phyloP scores from a whole-genome alignment of 139 green algal species.

The Tetradesmus lagerheimii region DNA sequence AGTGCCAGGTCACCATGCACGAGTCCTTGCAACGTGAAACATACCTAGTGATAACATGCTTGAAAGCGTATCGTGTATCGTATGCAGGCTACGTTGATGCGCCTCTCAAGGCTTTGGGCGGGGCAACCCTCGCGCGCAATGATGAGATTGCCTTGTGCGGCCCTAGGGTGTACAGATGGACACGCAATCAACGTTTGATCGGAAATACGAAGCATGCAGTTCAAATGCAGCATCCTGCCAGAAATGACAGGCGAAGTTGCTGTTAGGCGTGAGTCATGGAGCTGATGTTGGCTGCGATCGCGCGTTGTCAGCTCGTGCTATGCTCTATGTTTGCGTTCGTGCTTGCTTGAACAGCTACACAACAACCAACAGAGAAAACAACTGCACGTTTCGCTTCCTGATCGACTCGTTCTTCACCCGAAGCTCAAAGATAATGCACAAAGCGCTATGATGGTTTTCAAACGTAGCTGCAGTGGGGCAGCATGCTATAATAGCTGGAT shows the following conservation, averaged over 20 bases:
- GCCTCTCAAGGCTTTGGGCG: too few relatives aligned
- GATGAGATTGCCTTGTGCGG: too few relatives aligned
- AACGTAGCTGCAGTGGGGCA: neutral
- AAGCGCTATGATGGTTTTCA: neutral
- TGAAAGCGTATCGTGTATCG: too few relatives aligned
- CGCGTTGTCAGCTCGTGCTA: neutral
- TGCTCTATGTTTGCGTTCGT: neutral
- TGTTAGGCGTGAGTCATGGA: neutral
- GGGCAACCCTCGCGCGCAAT: too few relatives aligned
- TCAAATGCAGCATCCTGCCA: neutral
- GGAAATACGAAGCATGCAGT: neutral
- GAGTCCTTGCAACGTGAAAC: too few relatives aligned
- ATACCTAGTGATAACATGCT: too few relatives aligned
- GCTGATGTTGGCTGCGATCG: neutral
- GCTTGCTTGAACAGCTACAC: neutral
- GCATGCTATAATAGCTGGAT: neutral
- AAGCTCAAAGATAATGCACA: neutral
- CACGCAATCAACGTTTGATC: too few relatives aligned
- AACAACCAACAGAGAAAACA: neutral
- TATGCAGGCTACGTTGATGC: too few relatives aligned
- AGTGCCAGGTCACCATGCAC: too few relatives aligned
- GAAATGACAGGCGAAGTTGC: neutral
- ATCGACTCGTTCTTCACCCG: neutral
- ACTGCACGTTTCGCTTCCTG: neutral
- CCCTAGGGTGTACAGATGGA: too few relatives aligned